phyloP scores from a whole-genome alignment of 768 basidiomycete genomes.

The Erythrobasidium yunnanense region DNA sequence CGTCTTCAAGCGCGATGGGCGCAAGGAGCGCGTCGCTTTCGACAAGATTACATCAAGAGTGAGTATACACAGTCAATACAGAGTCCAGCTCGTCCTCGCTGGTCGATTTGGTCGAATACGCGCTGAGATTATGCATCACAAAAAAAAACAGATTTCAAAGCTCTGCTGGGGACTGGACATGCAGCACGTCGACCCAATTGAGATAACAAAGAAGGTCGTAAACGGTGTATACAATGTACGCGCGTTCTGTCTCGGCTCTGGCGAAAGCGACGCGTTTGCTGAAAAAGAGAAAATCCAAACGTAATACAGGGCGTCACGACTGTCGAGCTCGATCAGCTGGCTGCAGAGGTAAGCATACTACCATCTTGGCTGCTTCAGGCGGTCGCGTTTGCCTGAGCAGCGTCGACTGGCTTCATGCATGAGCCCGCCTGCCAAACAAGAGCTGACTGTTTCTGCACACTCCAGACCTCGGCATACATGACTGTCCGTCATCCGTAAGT shows the following conservation, averaged over 20 bases:
- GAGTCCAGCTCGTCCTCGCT: neutral
- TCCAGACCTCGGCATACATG: constrained; percentile 81
- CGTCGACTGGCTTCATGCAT: neutral
- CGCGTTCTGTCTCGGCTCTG: neutral
- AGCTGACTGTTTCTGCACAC: neutral
- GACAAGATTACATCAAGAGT: constrained; percentile 56
- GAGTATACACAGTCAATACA: neutral
- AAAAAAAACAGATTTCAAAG: constrained; percentile 41
- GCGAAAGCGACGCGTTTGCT: neutral
- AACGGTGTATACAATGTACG: constrained; percentile 66
- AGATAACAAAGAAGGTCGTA: constrained; percentile 55
- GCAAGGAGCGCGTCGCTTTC: constrained; percentile 80
- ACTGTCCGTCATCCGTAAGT: constrained; percentile 52
- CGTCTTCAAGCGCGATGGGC: constrained; percentile 45
- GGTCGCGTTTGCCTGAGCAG: neutral
- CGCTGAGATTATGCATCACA: neutral
- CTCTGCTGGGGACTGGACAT: constrained; percentile 91
- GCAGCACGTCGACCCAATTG: constrained; percentile 84
- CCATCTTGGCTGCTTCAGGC: neutral
- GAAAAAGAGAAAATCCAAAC: too few species aligned
- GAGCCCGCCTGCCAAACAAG: too few species aligned
- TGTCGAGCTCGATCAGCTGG: constrained; percentile 66
- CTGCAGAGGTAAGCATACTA: constrained; percentile 48
- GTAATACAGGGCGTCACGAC: constrained; percentile 71
- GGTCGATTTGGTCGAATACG: neutral